Evolutionary conservation across 306 rosid species (phyloP).

Genomic region (Trifolium fragiferum): DNA sequence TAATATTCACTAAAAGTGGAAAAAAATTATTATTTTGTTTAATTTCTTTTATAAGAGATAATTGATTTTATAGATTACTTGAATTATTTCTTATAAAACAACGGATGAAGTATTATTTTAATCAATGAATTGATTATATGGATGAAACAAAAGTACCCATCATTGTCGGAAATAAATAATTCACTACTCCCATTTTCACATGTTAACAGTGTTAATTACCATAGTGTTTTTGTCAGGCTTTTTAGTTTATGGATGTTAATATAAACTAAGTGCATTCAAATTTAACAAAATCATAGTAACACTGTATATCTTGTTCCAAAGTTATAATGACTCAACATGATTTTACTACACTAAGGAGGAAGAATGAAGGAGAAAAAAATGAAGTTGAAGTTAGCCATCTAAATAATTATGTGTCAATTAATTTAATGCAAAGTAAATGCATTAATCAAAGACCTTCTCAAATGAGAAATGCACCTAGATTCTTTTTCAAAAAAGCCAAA

Average conservation of each 20-base stretch:
- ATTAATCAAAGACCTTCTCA: neutral
- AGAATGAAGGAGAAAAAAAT: neutral
- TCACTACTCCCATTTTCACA: neutral
- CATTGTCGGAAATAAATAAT: neutral
- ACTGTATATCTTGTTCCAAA: too few relatives aligned
- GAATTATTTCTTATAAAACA: too few relatives aligned
- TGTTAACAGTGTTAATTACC: neutral
- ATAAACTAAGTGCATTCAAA: neutral
- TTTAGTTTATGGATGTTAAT: neutral
- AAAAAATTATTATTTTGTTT: too few relatives aligned
- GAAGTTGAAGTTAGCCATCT: neutral
- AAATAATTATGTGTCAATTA: neutral
- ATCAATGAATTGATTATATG: too few relatives aligned
- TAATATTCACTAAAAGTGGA: neutral
- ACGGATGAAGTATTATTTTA: too few relatives aligned
- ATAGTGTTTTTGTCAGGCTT: neutral
- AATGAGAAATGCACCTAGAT: neutral
- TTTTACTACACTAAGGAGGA: neutral
- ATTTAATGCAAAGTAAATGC: neutral
- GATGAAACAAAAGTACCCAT: slow-evolving; percentile 10
- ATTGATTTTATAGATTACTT: too few relatives aligned
- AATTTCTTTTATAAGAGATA: too few relatives aligned
- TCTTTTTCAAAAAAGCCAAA: neutral
- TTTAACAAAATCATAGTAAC: too few relatives aligned
- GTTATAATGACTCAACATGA: too few relatives aligned